Evolutionary conservation across 768 basidiomycete genomes (phyloP).

Genomic region (Pleurotus tuber-regium): DNA sequence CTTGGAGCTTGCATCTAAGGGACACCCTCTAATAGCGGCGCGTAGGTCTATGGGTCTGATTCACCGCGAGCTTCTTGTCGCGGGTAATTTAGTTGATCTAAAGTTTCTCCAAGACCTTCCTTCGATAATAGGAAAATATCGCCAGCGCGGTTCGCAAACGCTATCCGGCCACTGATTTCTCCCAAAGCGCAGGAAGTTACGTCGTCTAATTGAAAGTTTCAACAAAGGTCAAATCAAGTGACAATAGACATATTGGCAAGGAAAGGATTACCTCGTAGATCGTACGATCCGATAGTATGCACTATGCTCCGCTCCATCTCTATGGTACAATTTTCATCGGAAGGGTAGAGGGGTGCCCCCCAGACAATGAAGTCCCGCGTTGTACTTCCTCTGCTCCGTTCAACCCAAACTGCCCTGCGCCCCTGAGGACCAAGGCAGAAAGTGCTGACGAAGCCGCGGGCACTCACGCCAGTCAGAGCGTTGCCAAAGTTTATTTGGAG

Average conservation of each 20-base stretch:
- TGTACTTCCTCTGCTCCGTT: constrained; percentile 41
- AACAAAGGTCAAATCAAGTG: neutral
- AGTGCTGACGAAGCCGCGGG: constrained; percentile 48
- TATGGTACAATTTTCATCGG: neutral
- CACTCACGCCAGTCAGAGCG: neutral
- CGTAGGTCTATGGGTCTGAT: no score
- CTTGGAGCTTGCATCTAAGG: no score
- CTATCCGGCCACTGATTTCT: constrained; percentile 2
- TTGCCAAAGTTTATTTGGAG: constrained; percentile 10
- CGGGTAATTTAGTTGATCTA: no score
- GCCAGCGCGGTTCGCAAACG: neutral
- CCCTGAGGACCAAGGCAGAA: constrained; percentile 46
- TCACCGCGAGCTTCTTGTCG: no score
- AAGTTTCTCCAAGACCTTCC: no score
- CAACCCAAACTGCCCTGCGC: constrained; percentile 54
- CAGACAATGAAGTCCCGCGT: constrained; percentile 46
- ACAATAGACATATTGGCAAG: no score
- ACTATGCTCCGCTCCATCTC: constrained; percentile 5
- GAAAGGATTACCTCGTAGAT: constrained; percentile 5
- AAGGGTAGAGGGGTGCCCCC: constrained; percentile 13
- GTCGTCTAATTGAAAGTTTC: neutral
- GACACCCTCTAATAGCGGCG: no score
- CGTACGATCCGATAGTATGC: constrained; percentile 4
- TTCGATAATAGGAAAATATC: constrained; percentile 4
- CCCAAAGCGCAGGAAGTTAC: constrained; percentile 4